Conservation (phyloP, 1,139 yeast genomes). For the Candida albicans region DNA sequence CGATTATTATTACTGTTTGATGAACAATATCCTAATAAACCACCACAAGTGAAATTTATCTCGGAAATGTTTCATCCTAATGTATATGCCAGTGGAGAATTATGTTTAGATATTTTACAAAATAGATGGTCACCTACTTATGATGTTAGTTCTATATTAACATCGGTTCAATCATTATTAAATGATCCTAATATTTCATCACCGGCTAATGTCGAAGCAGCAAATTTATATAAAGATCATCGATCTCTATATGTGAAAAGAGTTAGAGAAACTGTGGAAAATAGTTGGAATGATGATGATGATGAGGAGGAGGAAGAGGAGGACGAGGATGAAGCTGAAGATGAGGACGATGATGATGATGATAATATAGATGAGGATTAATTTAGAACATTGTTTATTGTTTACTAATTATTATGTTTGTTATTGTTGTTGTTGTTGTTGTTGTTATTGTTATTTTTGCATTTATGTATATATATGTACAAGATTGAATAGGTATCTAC, state of each 20-base stretch:
- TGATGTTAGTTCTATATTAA: slow-evolving; percentile 94
- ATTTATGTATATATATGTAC: slow-evolving; percentile 1
- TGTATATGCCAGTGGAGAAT: slow-evolving; percentile 92
- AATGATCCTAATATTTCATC: slow-evolving; percentile 96
- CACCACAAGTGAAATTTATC: slow-evolving; percentile 87
- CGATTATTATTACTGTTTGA: slow-evolving; percentile 84
- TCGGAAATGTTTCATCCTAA: slow-evolving; percentile 98
- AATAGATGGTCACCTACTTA: slow-evolving; percentile 99
- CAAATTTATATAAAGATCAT: slow-evolving; percentile 92
- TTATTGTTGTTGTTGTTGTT: too few species aligned
- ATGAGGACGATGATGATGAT: slow-evolving; percentile 5
- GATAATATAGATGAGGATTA: slow-evolving; percentile 4
- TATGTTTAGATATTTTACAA: slow-evolving; percentile 92
- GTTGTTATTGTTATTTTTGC: too few species aligned
- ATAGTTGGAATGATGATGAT: slow-evolving; percentile 72
- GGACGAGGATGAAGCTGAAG: slow-evolving; percentile 43
- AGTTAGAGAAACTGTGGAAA: slow-evolving; percentile 92
- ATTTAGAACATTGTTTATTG: not conserved
- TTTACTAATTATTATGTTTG: not conserved
- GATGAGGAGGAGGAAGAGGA: slow-evolving; percentile 67
- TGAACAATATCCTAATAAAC: slow-evolving; percentile 97
- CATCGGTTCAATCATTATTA: slow-evolving; percentile 81
- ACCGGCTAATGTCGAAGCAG: slow-evolving; percentile 98
- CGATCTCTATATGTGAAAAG: slow-evolving; percentile 88
- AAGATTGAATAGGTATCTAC: not conserved